Conservation (phyloP, 2,329 filamentous ascomycete genomes). For the Anisogramma anomala region DNA sequence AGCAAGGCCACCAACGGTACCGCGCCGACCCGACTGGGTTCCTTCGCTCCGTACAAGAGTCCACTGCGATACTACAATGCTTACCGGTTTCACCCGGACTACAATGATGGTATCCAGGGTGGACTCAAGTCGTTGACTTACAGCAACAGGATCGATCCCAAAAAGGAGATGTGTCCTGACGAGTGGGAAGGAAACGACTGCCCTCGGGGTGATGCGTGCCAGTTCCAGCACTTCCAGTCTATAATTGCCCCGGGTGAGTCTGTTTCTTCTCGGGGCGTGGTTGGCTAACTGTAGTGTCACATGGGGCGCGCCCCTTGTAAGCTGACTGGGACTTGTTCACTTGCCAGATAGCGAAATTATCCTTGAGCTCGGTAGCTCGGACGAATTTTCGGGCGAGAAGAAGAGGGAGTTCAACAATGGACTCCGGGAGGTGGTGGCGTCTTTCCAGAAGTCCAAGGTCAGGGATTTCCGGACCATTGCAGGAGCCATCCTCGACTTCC, state of each 20-base stretch:
- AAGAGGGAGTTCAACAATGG: slow-evolving; percentile 51
- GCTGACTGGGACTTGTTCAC: slow-evolving; percentile 34
- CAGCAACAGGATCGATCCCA: slow-evolving; percentile 76
- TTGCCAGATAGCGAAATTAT: slow-evolving; percentile 60
- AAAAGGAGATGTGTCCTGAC: slow-evolving; percentile 62
- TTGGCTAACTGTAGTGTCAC: slow-evolving; percentile 14
- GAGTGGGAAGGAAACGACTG: slow-evolving; percentile 62
- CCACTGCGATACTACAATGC: slow-evolving; percentile 73
- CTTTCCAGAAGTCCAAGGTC: slow-evolving; percentile 46
- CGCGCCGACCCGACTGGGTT: slow-evolving; percentile 9
- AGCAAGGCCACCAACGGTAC: slow-evolving; percentile 14
- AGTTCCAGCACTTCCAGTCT: slow-evolving; percentile 66
- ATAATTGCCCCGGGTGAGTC: slow-evolving; percentile 67
- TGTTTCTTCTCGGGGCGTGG: slow-evolving; percentile 14
- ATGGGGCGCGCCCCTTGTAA: slow-evolving; percentile 28
- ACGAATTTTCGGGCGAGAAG: slow-evolving; percentile 50
- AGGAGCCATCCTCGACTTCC: slow-evolving; percentile 54
- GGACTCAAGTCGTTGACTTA: slow-evolving; percentile 87
- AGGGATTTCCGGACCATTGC: slow-evolving; percentile 58
- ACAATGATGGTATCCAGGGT: slow-evolving; percentile 53
- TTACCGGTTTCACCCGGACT: slow-evolving; percentile 81
- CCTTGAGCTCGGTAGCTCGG: slow-evolving; percentile 56
- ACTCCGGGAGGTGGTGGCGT: slow-evolving; percentile 48
- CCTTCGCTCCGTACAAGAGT: slow-evolving; percentile 59
- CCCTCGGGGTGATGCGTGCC: slow-evolving; percentile 57